Conservation (phyloP, 2,329 filamentous ascomycete genomes). For the Clarireedia homoeocarpa region DNA sequence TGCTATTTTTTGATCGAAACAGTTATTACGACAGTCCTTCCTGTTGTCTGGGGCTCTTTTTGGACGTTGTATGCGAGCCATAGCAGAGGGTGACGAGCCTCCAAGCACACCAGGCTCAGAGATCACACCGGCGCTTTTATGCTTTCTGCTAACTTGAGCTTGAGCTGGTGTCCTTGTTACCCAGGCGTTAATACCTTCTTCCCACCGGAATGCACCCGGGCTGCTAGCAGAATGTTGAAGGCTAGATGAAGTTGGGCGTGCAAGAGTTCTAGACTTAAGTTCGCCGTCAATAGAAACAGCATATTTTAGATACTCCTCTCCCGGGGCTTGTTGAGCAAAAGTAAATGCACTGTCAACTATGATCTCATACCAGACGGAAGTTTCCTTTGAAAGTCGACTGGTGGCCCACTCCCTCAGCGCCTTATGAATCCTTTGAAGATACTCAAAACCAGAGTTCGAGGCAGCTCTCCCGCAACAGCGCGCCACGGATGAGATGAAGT, state of each 20-base stretch:
- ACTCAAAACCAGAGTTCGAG: conserved; percentile 29
- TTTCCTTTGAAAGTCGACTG: conserved; percentile 1
- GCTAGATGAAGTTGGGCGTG: not conserved
- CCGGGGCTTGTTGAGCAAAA: conserved; percentile 26
- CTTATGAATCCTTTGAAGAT: conserved; percentile 32
- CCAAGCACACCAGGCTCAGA: conserved; percentile 9
- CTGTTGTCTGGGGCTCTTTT: not conserved
- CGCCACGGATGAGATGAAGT: conserved; percentile 39
- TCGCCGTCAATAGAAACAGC: conserved; percentile 20
- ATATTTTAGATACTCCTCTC: conserved; percentile 26
- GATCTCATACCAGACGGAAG: conserved; percentile 18
- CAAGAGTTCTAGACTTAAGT: not conserved
- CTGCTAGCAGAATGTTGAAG: conserved; percentile 12
- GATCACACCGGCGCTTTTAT: not conserved
- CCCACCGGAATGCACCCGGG: conserved; percentile 38
- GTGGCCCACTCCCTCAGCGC: conserved; percentile 13
- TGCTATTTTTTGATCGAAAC: not conserved
- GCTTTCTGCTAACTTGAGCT: conserved; percentile 6
- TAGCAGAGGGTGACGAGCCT: conserved; percentile 17
- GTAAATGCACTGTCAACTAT: conserved; percentile 29
- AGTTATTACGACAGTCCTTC: not conserved
- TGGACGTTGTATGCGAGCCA: not conserved
- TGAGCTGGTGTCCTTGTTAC: conserved; percentile 39
- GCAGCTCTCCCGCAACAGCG: conserved; percentile 39
- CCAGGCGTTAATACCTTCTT: conserved; percentile 50